Conservation (phyloP, 176 grass and related monocot genomes). For the Phyllostachys edulis region DNA sequence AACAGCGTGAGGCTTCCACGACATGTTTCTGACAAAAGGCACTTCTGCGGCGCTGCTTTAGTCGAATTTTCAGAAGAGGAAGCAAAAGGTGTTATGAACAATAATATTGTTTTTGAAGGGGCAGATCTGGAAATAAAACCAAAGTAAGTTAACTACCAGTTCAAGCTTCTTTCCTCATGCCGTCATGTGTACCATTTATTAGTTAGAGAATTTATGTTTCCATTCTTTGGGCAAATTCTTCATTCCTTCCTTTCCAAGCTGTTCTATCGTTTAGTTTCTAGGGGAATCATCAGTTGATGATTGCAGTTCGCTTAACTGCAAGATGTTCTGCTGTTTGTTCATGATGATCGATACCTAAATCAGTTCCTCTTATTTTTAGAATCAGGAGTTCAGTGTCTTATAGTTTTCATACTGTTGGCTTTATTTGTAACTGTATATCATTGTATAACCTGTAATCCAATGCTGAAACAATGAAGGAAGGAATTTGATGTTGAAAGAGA, state of each 20-base stretch:
- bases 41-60: conserved; percentile 79
- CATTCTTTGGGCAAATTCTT: background rate
- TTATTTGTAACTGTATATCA: conserved; percentile 8
- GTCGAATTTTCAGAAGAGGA: conserved; percentile 92
- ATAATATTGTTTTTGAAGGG: conserved; percentile 57
- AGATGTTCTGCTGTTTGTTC: conserved; percentile 1
- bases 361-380: conserved; percentile 24
- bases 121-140: conserved; percentile 69
- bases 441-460: conserved; percentile 5
- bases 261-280: conserved; percentile 10
- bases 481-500: conserved; percentile 89
- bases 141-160: conserved; percentile 54
- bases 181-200: background rate
- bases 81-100: conserved; percentile 52
- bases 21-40: conserved; percentile 68
- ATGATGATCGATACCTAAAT: background rate
- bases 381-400: background rate
- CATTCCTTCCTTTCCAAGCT: background rate
- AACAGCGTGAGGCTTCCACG: conserved; percentile 88
- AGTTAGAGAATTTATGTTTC: conserved; percentile 13
- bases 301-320: background rate
- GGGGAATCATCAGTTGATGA: background rate
- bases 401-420: conserved; percentile 9
- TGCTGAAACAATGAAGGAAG: conserved; percentile 67
- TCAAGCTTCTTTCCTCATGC: conserved; percentile 32